Conservation (phyloP, 129 eudicot species). For the Cynara cardunculus region DNA sequence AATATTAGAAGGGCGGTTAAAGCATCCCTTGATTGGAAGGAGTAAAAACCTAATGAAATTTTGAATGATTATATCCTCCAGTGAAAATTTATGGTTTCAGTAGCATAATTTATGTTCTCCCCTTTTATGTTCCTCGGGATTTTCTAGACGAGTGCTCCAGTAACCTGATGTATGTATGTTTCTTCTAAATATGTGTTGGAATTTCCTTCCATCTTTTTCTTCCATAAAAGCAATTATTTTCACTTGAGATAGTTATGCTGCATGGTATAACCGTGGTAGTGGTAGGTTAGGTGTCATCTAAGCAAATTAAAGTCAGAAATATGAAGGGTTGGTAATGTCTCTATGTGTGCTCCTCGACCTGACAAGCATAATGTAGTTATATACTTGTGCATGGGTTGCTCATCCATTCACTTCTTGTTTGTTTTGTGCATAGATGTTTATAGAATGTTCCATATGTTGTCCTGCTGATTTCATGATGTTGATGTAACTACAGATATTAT, state of each 20-base stretch:
- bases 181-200: neutral
- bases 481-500: slow-evolving; percentile 57
- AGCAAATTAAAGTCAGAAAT: neutral
- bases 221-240: neutral
- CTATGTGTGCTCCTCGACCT: neutral
- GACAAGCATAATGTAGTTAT: neutral
- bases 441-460: neutral
- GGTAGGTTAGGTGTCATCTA: neutral
- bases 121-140: neutral
- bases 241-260: neutral
- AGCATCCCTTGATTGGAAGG: neutral
- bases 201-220: neutral
- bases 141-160: neutral
- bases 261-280: neutral
- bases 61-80: neutral
- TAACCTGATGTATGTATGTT: neutral
- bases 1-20: neutral
- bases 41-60: neutral
- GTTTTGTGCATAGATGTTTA: neutral
- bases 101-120: neutral
- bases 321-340: neutral
- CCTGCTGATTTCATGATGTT: slow-evolving; percentile 12
- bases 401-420: neutral
- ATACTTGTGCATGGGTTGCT: neutral
- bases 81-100: neutral